A percentile compares a stretch with the other conserved stretches of the same genome.
phyloP scores from a whole-genome alignment of 2,329 filamentous ascomycete genomes.

The Huntiella bhutanensis region DNA sequence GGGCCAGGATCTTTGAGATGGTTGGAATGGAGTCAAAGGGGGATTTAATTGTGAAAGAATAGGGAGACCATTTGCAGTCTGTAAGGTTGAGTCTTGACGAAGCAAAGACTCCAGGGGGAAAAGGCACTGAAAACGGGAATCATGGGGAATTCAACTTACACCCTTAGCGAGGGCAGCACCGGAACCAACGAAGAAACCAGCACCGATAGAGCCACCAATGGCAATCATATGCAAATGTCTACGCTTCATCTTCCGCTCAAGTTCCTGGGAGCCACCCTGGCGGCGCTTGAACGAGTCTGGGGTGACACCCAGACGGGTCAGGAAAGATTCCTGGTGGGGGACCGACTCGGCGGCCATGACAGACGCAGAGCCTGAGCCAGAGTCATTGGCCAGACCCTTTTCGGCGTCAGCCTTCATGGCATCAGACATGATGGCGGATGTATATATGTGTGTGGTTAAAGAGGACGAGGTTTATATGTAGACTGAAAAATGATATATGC shows the following conservation, averaged over 20 bases:
- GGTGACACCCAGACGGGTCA: conserved; percentile 22
- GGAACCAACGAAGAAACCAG: conserved; percentile 44
- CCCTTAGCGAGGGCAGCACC: conserved; percentile 33
- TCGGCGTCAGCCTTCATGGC: conserved; percentile 8
- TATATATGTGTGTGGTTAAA: background rate
- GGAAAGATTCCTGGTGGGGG: conserved; percentile 17
- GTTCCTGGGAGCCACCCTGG: conserved; percentile 18
- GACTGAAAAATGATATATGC: background rate
- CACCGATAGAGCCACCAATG: conserved; percentile 41
- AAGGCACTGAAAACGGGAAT: background rate
- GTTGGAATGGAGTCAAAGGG: too few relatives aligned
- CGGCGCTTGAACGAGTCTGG: conserved; percentile 21
- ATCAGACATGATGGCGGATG: conserved; percentile 6
- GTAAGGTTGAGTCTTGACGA: background rate
- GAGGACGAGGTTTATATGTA: background rate
- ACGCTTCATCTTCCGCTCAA: conserved; percentile 31
- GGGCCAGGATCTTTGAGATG: too few relatives aligned
- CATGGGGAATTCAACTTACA: conserved; percentile 19
- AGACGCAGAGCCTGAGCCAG: conserved; percentile 8
- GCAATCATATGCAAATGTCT: conserved; percentile 45
- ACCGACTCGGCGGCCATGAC: background rate
- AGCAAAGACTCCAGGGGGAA: too few relatives aligned
- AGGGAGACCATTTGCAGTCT: background rate
- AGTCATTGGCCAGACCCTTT: conserved; percentile 7
- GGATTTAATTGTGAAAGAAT: too few relatives aligned